phyloP scores from a whole-genome alignment of 1,139 yeast genomes.

The Saccharomyces pastorianus region DNA sequence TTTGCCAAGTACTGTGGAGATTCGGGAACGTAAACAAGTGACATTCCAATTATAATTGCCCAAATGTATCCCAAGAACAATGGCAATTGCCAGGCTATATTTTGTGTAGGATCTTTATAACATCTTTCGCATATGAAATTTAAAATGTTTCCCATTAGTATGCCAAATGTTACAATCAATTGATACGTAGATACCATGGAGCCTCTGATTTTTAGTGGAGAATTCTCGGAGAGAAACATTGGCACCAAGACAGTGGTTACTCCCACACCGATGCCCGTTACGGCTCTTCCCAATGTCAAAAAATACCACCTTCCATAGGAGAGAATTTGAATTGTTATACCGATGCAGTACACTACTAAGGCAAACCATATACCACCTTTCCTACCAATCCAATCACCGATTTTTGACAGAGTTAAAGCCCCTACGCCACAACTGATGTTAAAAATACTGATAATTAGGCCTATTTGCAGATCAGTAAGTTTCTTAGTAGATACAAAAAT shows the following conservation, averaged over 20 bases:
- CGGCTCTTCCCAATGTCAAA: slow-evolving; percentile 44
- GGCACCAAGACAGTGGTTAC: slow-evolving; percentile 46
- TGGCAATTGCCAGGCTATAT: slow-evolving; percentile 43
- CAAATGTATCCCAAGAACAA: slow-evolving; percentile 42
- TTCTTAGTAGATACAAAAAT: slow-evolving; percentile 29
- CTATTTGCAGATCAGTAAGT: slow-evolving; percentile 43
- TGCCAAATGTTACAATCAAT: slow-evolving; percentile 48
- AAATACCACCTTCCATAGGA: slow-evolving; percentile 42
- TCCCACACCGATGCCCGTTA: slow-evolving; percentile 51
- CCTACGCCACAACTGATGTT: slow-evolving; percentile 70
- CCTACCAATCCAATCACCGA: slow-evolving; percentile 49
- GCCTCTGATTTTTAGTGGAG: slow-evolving; percentile 49
- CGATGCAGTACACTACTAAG: slow-evolving; percentile 42
- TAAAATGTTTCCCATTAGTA: slow-evolving; percentile 46
- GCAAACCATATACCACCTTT: slow-evolving; percentile 42
- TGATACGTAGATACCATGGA: slow-evolving; percentile 51
- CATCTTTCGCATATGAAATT: slow-evolving; percentile 40
- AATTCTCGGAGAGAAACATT: slow-evolving; percentile 47
- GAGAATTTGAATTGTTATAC: slow-evolving; percentile 41
- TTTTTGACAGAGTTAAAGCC: slow-evolving; percentile 50
- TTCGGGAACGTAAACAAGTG: slow-evolving; percentile 44
- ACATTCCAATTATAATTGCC: slow-evolving; percentile 40
- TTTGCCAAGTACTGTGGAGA: slow-evolving; percentile 44
- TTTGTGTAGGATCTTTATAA: slow-evolving; percentile 16
- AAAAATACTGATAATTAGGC: slow-evolving; percentile 54